phyloP scores from a whole-genome alignment of 805 yeast genomes.

The Lachancea waltii region DNA sequence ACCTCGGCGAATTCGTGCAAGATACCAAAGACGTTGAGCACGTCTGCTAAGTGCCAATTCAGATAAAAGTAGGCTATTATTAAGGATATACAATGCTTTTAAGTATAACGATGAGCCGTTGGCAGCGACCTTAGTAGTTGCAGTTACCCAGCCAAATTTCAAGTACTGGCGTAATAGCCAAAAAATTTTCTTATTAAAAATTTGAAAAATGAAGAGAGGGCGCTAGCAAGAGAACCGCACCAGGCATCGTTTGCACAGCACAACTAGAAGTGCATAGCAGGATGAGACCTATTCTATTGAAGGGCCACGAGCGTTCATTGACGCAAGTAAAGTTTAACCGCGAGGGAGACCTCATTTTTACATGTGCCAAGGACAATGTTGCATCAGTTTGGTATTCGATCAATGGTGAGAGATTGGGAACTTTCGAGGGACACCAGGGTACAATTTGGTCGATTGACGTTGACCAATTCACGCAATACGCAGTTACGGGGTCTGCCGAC shows the following conservation, averaged over 20 bases:
- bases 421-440: constrained; percentile 85
- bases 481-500: constrained; percentile 90
- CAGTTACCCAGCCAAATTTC: too few species aligned
- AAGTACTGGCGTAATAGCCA: too few species aligned
- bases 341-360: constrained; percentile 90
- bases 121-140: too few species aligned
- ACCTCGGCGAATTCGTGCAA: constrained; percentile 59
- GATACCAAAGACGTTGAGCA: constrained; percentile 47
- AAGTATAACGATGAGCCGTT: too few species aligned
- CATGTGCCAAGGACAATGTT: constrained; percentile 85
- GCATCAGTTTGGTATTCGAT: constrained; percentile 92
- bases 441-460: constrained; percentile 93
- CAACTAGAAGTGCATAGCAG: too few species aligned
- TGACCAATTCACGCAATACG: constrained; percentile 57
- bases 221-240: too few species aligned
- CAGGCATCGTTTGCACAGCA: too few species aligned
- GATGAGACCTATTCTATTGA: constrained; percentile 66
- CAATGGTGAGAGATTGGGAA: constrained; percentile 95
- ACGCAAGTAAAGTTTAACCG: constrained; percentile 93
- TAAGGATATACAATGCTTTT: too few species aligned
- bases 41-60: constrained; percentile 47
- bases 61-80: too few species aligned
- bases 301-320: constrained; percentile 96
- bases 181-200: too few species aligned
- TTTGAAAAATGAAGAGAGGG: too few species aligned